Percentiles rank a stretch among this genome's conserved stretches.
These are phyloP conservation scores for Endothia cerciana DNA, from an alignment of 2,329 filamentous ascomycete genomes.

Conservation along the genomic window DNA sequence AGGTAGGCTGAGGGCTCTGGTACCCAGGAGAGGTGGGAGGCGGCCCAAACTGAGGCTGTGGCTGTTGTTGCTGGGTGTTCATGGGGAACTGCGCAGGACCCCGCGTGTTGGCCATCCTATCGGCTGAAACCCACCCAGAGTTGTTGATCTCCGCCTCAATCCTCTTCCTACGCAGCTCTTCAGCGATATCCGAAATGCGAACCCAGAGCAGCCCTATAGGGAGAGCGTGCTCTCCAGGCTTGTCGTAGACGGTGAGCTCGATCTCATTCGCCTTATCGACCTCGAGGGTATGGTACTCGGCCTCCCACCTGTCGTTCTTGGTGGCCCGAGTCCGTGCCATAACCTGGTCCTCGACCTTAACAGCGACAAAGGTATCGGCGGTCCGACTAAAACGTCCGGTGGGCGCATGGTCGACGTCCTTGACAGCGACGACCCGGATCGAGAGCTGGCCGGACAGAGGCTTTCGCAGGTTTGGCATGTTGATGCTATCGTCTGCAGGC, in stretches of 20 bases:
- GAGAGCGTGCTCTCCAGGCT: conserved; percentile 84
- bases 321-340: conserved; percentile 86
- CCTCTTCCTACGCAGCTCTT: conserved; percentile 96
- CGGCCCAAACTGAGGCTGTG: conserved; percentile 46
- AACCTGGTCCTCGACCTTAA: conserved; percentile 95
- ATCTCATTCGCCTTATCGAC: conserved; percentile 99
- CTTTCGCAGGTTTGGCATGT: conserved; percentile 91
- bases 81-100: conserved; percentile 62
- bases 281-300: conserved; percentile 87
- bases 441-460: conserved; percentile 91
- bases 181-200: conserved; percentile 92
- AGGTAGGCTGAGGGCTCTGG: conserved; percentile 34
- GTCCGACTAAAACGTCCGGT: conserved; percentile 83
- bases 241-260: conserved; percentile 96
- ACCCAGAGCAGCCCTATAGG: conserved; percentile 97
- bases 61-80: conserved; percentile 46
- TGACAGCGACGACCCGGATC: conserved; percentile 84
- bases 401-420: conserved; percentile 91
- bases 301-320: conserved; percentile 86
- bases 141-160: conserved; percentile 95
- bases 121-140: conserved; percentile 95
- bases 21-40: conserved; percentile 48
- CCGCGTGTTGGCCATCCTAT: conserved; percentile 76
- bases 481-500: conserved; percentile 85
- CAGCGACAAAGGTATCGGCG: conserved; percentile 91